phyloP scores from a whole-genome alignment of 2,329 filamentous ascomycete species.

The Fusarium sp. region DNA sequence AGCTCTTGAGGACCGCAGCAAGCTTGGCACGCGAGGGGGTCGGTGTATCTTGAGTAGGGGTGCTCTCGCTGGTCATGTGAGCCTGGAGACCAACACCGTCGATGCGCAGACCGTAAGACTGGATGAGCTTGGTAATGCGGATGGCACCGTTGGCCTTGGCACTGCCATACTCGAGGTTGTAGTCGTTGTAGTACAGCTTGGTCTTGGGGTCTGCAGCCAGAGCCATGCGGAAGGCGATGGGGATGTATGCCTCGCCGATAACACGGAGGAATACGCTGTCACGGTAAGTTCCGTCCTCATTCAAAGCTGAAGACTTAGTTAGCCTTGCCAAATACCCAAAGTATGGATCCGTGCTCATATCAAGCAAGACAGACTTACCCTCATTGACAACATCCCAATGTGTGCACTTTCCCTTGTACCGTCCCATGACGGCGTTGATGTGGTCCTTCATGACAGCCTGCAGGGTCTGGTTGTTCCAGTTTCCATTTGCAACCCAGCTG shows the following conservation, averaged over 20 bases:
- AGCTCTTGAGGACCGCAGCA: slow-evolving; percentile 2
- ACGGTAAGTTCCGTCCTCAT: slow-evolving; percentile 24
- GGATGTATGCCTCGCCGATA: slow-evolving; percentile 24
- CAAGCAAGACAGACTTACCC: background rate
- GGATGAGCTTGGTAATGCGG: slow-evolving; percentile 16
- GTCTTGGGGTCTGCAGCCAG: slow-evolving; percentile 19
- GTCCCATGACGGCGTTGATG: slow-evolving; percentile 21
- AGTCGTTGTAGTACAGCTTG: slow-evolving; percentile 32
- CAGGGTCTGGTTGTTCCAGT: slow-evolving; percentile 28
- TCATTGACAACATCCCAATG: slow-evolving; percentile 30
- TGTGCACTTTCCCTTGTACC: slow-evolving; percentile 24
- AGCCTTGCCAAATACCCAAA: background rate
- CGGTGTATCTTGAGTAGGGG: slow-evolving; percentile 13
- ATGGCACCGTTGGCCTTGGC: slow-evolving; percentile 18
- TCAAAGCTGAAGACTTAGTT: slow-evolving; percentile 4
- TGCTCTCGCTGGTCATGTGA: slow-evolving; percentile 32
- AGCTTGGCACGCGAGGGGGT: slow-evolving; percentile 14
- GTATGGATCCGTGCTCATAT: background rate
- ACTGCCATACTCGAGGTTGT: slow-evolving; percentile 23
- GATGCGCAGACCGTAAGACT: slow-evolving; percentile 25
- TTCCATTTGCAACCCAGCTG: slow-evolving; percentile 13
- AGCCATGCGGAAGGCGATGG: slow-evolving; percentile 28
- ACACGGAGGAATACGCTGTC: slow-evolving; percentile 20
- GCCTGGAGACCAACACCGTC: slow-evolving; percentile 21
- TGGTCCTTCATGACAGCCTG: slow-evolving; percentile 21